Evolutionary conservation across 371 early-diverging fungal species (phyloP).

Genomic region (Mortierella sp.): DNA sequence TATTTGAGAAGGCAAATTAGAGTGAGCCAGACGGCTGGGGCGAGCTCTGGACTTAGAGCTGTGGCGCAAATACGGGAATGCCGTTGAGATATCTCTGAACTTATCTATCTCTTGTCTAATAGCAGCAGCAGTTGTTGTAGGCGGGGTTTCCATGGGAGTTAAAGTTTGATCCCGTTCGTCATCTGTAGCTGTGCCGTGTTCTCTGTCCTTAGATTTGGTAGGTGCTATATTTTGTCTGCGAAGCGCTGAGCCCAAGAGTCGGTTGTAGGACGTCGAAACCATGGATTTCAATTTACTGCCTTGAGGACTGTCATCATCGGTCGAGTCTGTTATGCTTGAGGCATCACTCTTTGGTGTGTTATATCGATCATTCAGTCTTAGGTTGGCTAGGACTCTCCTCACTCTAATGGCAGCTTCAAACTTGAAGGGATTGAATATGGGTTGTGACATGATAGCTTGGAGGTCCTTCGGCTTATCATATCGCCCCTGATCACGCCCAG

Average conservation of each 20-base stretch:
- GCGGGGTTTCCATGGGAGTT: neutral
- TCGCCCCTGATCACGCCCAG: neutral
- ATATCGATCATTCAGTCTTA: constrained; percentile 12
- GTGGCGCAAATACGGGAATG: neutral
- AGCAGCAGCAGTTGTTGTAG: neutral
- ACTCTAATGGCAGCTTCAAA: constrained; percentile 5
- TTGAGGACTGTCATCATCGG: neutral
- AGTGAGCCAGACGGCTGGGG: constrained; percentile 10
- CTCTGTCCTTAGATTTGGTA: neutral
- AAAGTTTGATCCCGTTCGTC: neutral
- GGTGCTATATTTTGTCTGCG: neutral
- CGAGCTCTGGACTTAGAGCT: constrained; percentile 16
- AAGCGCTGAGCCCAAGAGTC: neutral
- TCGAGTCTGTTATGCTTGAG: neutral
- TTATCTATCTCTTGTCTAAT: neutral
- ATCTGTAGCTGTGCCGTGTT: neutral
- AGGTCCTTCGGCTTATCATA: neutral
- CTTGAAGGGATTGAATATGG: constrained; percentile 22
- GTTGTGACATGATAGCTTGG: constrained; percentile 7
- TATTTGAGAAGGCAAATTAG: constrained; percentile 3
- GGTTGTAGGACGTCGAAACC: neutral
- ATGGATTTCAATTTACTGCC: neutral
- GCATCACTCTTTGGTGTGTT: neutral
- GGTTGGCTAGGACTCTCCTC: constrained; percentile 18
- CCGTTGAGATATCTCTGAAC: neutral